Evolutionary conservation across 2,329 filamentous ascomycete species (phyloP).

Genomic region (Pyrenochaeta sp.): DNA sequence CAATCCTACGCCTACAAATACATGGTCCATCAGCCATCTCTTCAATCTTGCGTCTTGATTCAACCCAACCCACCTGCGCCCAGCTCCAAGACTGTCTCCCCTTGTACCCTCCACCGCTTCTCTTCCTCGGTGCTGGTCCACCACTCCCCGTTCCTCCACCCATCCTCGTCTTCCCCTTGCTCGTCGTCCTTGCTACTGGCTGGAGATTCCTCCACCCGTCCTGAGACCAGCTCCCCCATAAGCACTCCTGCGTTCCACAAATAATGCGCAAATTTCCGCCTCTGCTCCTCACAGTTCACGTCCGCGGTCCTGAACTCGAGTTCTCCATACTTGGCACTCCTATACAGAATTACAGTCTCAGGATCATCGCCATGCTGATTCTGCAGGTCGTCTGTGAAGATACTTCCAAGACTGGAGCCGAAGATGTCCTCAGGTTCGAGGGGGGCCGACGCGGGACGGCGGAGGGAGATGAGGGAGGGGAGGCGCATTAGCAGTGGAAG

Average conservation of each 20-base stretch:
- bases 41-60: slow-evolving; percentile 15
- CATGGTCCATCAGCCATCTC: slow-evolving; percentile 37
- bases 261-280: slow-evolving; percentile 74
- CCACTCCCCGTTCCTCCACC: slow-evolving; percentile 37
- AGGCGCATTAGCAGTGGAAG: slow-evolving; percentile 28
- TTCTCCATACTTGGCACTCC: slow-evolving; percentile 47
- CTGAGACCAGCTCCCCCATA: slow-evolving; percentile 55
- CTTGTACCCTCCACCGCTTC: slow-evolving; percentile 57
- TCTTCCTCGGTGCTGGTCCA: slow-evolving; percentile 45
- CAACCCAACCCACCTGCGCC: slow-evolving; percentile 67
- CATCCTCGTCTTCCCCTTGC: slow-evolving; percentile 27
- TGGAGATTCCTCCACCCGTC: slow-evolving; percentile 24
- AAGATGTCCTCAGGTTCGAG: slow-evolving; percentile 68
- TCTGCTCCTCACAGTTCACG: slow-evolving; percentile 62
- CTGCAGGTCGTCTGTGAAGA: slow-evolving; percentile 73
- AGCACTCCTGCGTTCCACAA: slow-evolving; percentile 72
- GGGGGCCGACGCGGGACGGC: slow-evolving; percentile 33
- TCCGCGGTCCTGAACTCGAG: slow-evolving; percentile 55
- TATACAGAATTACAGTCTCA: slow-evolving; percentile 67
- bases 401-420: slow-evolving; percentile 65
- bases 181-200: slow-evolving; percentile 26
- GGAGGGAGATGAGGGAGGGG: slow-evolving; percentile 40
- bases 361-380: slow-evolving; percentile 71
- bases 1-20: slow-evolving; percentile 53
- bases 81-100: slow-evolving; percentile 67